Conservation (phyloP, 2,329 filamentous ascomycete genomes). For the Fusarium keratoplasticum region DNA sequence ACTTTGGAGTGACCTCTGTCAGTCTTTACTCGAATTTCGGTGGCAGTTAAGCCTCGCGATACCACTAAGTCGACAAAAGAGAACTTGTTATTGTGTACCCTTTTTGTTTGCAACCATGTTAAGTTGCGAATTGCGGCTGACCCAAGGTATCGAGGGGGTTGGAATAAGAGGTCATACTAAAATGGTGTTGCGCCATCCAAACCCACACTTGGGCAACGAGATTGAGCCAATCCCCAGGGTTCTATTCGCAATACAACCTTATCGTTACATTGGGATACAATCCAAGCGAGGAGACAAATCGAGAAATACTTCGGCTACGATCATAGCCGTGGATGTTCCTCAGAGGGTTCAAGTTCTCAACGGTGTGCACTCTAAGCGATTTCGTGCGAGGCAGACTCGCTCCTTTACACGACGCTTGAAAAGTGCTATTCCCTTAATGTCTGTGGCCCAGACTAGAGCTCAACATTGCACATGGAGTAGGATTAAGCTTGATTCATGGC, state of each 20-base stretch:
- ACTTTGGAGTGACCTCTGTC: too few relatives aligned
- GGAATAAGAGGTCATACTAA: constrained; percentile 9
- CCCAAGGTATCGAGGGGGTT: not conserved
- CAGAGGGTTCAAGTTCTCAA: not conserved
- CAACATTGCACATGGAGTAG: not conserved
- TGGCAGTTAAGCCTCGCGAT: too few relatives aligned
- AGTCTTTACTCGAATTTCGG: not conserved
- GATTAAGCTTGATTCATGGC: constrained; percentile 11
- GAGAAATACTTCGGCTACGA: not conserved
- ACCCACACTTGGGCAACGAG: not conserved
- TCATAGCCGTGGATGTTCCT: not conserved
- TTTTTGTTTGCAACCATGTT: too few relatives aligned
- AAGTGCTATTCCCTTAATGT: not conserved
- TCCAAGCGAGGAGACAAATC: not conserved
- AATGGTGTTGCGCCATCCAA: constrained; percentile 12
- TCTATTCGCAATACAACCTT: not conserved
- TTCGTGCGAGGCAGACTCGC: not conserved
- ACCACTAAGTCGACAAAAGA: too few relatives aligned
- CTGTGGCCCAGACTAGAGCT: not conserved
- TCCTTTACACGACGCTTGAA: not conserved
- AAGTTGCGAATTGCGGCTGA: not conserved
- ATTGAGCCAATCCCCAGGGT: not conserved
- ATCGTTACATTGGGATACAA: not conserved
- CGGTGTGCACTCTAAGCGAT: not conserved
- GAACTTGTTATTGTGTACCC: not conserved